Evolutionary conservation across 2,329 filamentous ascomycete species (phyloP), one percentile per base, ranked within the genome.

Genomic region (Cryoendolithus antarcticus): DNA sequence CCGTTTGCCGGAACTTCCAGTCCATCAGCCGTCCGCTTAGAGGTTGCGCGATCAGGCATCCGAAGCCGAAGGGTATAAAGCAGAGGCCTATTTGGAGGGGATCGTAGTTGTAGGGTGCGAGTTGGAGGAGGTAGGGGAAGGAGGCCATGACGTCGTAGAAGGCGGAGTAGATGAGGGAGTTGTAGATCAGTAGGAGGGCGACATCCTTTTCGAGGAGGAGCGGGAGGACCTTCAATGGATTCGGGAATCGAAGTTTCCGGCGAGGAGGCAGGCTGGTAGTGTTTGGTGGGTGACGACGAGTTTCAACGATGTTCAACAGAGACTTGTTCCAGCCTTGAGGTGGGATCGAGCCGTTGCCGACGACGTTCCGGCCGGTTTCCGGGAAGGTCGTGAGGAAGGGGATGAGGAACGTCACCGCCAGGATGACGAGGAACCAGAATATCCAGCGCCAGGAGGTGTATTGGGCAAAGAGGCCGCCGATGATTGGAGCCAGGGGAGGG

Each of bases 381-480:
- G 77, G 80, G 6, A 80, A 64, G 4, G 72, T 63, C 8, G 79
- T 47, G 2, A 69, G 50, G 42, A 74, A 73, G 0, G 74, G 66
- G 2, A 79, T 43, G 21, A 79, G 56, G 56, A 71, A 73, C 1
- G 61, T 57, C 3, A 49, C 56, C 0, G 59, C 54, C 1, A 60
- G 59, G 30, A 82, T 77, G 30, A 72, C 66, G 40, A 79, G 66
- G 50, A 82, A 80, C 77, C 77, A 82, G 49, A 82, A 82, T 40
- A 81, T 74, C 45, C 46, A 53, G 28, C 50, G 49, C 79, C 79
- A 84, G 6, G 75, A 76, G 0, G 80, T 64, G 44, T 71, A 80
- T 46, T 80, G 64, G 11, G 69, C 68, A 11, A 85, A 57, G 1
- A 82, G 46, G 1, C 79, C 80, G 9, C 80, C 79, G 3, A 83